phyloP scores from a whole-genome alignment of 768 basidiomycete species.

The Collybia sp. region DNA sequence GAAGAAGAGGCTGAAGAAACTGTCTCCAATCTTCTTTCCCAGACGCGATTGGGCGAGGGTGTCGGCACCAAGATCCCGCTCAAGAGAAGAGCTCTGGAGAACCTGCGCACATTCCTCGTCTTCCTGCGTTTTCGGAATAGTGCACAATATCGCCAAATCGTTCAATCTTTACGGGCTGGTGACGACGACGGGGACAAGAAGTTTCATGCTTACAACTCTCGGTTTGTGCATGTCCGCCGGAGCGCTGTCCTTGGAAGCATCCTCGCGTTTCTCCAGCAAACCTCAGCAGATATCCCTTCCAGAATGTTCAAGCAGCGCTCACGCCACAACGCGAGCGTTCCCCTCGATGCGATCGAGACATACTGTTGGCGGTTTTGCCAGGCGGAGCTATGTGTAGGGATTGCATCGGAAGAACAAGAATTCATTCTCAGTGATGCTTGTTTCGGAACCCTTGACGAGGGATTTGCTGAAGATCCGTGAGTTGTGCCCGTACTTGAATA shows the following conservation, averaged over 20 bases:
- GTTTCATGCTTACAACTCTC: too few relatives aligned
- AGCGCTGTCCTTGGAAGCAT: neutral
- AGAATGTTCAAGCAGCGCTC: slow-evolving; percentile 4
- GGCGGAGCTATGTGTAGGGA: slow-evolving; percentile 50
- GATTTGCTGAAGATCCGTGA: slow-evolving; percentile 37
- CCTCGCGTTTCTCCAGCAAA: neutral
- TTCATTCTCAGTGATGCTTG: slow-evolving; percentile 51
- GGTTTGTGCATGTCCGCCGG: neutral
- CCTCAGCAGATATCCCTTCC: slow-evolving; percentile 14
- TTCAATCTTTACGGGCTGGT: slow-evolving; percentile 27
- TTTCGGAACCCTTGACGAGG: slow-evolving; percentile 49
- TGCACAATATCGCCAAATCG: slow-evolving; percentile 35
- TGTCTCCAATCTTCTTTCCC: slow-evolving; percentile 28
- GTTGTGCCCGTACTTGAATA: slow-evolving; percentile 10
- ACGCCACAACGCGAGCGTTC: slow-evolving; percentile 17
- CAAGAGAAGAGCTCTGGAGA: slow-evolving; percentile 26
- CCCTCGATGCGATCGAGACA: slow-evolving; percentile 26
- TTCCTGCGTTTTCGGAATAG: slow-evolving; percentile 60
- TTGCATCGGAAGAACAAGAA: slow-evolving; percentile 51
- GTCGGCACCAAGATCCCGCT: slow-evolving; percentile 18
- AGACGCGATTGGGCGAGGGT: slow-evolving; percentile 21
- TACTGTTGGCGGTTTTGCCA: slow-evolving; percentile 46
- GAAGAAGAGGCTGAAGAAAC: slow-evolving; percentile 37
- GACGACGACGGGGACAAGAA: too few relatives aligned
- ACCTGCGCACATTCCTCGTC: slow-evolving; percentile 44